Conservation (phyloP, 495 filamentous ascomycete genomes). For the Penicillium cataractarum region DNA sequence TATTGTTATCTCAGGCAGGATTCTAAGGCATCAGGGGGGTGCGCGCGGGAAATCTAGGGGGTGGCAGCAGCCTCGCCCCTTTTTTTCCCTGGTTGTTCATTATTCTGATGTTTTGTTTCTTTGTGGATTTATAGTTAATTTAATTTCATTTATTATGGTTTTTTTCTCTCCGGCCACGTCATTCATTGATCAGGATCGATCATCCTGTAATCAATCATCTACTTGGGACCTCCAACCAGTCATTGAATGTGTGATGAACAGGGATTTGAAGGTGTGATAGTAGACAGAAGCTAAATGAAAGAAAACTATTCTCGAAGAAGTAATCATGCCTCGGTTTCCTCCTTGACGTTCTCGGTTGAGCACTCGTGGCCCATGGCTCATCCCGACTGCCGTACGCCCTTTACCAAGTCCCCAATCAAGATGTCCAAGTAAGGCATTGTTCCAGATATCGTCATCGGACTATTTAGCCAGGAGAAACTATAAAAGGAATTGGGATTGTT, state of each 20-base stretch:
- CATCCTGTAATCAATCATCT: not conserved
- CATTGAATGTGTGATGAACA: constrained; percentile 10
- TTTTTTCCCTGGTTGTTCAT: too few species aligned
- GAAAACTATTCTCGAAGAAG: not conserved
- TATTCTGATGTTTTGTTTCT: not conserved
- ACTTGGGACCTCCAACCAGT: not conserved
- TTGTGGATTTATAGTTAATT: not conserved
- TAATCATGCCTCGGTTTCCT: not conserved
- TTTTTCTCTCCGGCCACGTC: not conserved
- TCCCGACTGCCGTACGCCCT: constrained; percentile 22
- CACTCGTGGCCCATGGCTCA: constrained; percentile 13
- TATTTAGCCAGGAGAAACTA: not conserved
- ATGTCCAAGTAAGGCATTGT: constrained; percentile 19
- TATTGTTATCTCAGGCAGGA: too few species aligned
- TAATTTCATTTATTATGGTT: constrained; percentile 1
- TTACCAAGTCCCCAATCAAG: constrained; percentile 7
- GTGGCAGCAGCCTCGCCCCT: too few species aligned
- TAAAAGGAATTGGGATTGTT: not conserved
- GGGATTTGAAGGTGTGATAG: constrained; percentile 14
- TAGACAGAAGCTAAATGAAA: constrained; percentile 20
- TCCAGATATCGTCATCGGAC: constrained; percentile 24
- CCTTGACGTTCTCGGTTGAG: constrained; percentile 11
- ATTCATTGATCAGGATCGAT: not conserved
- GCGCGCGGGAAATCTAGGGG: too few species aligned
- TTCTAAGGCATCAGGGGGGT: too few species aligned